These are phyloP conservation scores for Starmera caribaea DNA, from an alignment of 805 yeast genomes.

Conservation along the genomic window DNA sequence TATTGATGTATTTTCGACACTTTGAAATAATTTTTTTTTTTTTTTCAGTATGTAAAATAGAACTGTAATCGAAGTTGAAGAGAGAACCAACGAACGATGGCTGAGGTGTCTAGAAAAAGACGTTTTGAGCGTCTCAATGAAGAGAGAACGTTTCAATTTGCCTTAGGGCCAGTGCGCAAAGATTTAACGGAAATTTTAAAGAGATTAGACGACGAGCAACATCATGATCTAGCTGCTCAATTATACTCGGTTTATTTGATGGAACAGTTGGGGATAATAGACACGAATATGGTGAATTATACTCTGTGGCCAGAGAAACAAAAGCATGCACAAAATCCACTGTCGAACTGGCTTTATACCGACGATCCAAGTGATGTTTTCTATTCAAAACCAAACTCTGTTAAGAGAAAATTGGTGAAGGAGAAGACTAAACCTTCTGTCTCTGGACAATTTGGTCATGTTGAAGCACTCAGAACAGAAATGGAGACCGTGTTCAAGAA, in stretches of 20 bases:
- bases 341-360: no score
- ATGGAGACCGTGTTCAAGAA: background rate
- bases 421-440: no score
- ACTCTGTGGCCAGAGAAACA: background rate
- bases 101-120: background rate
- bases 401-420: no score
- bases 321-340: background rate
- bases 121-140: background rate
- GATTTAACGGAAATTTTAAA: conserved; percentile 21
- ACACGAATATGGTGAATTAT: no score
- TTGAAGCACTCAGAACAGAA: background rate
- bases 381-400: no score
- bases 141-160: background rate
- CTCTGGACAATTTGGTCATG: no score
- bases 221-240: conserved; percentile 54
- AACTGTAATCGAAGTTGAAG: no score
- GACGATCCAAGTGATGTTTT: no score
- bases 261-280: conserved; percentile 13
- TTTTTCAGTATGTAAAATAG: no score
- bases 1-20: no score
- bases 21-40: no score
- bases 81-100: no score
- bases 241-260: conserved; percentile 47
- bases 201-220: conserved; percentile 38
- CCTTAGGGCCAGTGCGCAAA: conserved; percentile 10